phyloP scores from a whole-genome alignment of 2,329 filamentous ascomycete species.

The Tolypocladium tundrense region DNA sequence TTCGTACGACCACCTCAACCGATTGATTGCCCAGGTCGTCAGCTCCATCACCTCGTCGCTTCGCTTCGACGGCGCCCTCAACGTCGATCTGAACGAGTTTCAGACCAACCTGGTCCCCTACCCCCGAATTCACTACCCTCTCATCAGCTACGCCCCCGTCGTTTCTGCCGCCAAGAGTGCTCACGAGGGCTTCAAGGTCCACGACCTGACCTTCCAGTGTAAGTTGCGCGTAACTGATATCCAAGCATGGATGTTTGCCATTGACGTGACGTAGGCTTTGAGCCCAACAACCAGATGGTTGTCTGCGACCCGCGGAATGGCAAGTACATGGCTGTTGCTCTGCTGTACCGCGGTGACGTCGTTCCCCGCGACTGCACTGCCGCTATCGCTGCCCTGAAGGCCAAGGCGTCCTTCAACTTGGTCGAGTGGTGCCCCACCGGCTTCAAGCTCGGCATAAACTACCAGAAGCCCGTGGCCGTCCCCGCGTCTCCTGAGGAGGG shows the following conservation, averaged over 20 bases:
- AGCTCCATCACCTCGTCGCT: constrained; percentile 65
- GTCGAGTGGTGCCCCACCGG: constrained; percentile 69
- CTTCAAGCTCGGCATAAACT: constrained; percentile 69
- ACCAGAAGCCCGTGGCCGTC: constrained; percentile 55
- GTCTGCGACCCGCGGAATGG: constrained; percentile 64
- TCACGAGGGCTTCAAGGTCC: constrained; percentile 81
- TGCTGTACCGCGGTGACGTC: constrained; percentile 62
- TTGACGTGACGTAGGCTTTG: constrained; percentile 46
- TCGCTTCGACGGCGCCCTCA: constrained; percentile 62
- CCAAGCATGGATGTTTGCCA: not conserved
- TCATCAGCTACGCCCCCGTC: constrained; percentile 64
- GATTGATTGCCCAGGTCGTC: constrained; percentile 63
- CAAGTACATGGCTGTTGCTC: constrained; percentile 67
- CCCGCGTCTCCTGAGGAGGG: constrained; percentile 43
- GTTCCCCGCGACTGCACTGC: constrained; percentile 60
- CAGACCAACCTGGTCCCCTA: constrained; percentile 68
- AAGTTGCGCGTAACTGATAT: constrained; percentile 19
- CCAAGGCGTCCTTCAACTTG: constrained; percentile 62
- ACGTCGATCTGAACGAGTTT: constrained; percentile 69
- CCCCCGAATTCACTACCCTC: constrained; percentile 63
- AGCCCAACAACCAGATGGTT: constrained; percentile 73
- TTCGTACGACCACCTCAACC: constrained; percentile 62
- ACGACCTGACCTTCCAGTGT: constrained; percentile 68
- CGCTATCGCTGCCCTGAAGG: constrained; percentile 57
- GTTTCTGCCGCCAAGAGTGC: constrained; percentile 65